phyloP scores from a whole-genome alignment of 257 asterid species.

The Nicotiana tabacum region DNA sequence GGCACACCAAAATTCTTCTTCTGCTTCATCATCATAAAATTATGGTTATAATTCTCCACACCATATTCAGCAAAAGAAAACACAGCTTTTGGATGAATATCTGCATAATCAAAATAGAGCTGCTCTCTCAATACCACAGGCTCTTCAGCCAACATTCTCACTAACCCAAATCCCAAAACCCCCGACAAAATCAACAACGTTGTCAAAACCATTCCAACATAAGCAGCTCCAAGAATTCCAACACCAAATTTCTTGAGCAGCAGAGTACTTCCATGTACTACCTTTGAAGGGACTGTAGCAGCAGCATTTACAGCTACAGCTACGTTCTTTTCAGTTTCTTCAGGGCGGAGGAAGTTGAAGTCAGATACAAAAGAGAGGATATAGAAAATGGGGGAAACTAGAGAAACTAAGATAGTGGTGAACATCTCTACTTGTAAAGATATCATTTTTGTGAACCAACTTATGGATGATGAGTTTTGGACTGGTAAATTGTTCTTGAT shows the following conservation, averaged over 20 bases:
- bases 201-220: slow-evolving; percentile 40
- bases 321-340: neutral
- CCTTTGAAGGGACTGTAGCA: slow-evolving; percentile 13
- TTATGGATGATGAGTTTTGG: neutral
- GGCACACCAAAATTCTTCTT: slow-evolving; percentile 30
- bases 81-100: slow-evolving; percentile 54
- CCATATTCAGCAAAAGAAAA: slow-evolving; percentile 20
- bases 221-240: slow-evolving; percentile 68
- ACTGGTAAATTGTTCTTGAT: neutral
- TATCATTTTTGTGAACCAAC: slow-evolving; percentile 10
- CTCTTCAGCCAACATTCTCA: slow-evolving; percentile 59
- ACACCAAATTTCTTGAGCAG: slow-evolving; percentile 41
- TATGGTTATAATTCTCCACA: neutral
- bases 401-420: neutral
- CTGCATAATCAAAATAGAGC: slow-evolving; percentile 58
- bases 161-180: slow-evolving; percentile 53
- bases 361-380: neutral
- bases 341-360: neutral
- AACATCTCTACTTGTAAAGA: slow-evolving; percentile 1
- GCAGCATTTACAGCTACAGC: slow-evolving; percentile 7
- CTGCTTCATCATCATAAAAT: neutral
- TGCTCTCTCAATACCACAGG: slow-evolving; percentile 45
- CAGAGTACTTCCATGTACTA: slow-evolving; percentile 10
- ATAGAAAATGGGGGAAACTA: slow-evolving; percentile 10
- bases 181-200: slow-evolving; percentile 37